Percentiles rank a stretch among this genome's conserved stretches.
Conservation (phyloP, 208 protist species). For the Polymyxa betae region DNA sequence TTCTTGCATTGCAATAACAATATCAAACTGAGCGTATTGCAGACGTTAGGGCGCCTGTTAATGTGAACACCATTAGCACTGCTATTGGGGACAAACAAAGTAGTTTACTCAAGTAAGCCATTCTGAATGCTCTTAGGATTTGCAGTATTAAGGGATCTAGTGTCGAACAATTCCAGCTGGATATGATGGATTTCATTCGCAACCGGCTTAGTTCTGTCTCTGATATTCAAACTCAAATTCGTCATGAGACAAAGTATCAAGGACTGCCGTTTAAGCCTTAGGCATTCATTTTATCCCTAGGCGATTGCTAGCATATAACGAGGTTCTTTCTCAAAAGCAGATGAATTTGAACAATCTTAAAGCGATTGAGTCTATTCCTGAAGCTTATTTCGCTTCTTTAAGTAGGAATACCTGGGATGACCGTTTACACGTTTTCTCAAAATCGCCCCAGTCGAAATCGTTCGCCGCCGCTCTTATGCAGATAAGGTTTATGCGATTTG, state of each 20-base stretch:
- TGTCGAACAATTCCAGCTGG: neutral
- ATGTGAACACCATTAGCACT: too few species aligned
- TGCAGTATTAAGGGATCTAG: neutral
- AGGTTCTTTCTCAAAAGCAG: neutral
- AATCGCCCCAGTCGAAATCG: neutral
- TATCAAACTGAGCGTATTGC: too few species aligned
- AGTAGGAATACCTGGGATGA: neutral
- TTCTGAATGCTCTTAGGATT: too few species aligned
- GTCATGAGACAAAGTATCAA: neutral
- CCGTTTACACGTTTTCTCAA: neutral
- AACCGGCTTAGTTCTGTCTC: neutral
- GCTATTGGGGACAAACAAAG: too few species aligned
- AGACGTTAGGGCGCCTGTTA: too few species aligned
- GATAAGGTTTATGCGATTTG: neutral
- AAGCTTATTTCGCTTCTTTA: slow-evolving; percentile 11
- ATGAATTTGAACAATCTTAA: neutral
- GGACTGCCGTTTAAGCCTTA: neutral
- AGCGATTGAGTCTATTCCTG: neutral
- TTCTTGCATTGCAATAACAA: too few species aligned
- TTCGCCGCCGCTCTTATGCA: neutral
- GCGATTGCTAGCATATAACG: neutral
- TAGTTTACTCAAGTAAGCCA: too few species aligned
- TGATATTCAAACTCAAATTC: slow-evolving; percentile 36
- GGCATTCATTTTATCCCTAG: neutral
- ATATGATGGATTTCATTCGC: neutral